Conservation (phyloP, 2,329 filamentous ascomycete species). For the Ophiocordyceps australis region DNA sequence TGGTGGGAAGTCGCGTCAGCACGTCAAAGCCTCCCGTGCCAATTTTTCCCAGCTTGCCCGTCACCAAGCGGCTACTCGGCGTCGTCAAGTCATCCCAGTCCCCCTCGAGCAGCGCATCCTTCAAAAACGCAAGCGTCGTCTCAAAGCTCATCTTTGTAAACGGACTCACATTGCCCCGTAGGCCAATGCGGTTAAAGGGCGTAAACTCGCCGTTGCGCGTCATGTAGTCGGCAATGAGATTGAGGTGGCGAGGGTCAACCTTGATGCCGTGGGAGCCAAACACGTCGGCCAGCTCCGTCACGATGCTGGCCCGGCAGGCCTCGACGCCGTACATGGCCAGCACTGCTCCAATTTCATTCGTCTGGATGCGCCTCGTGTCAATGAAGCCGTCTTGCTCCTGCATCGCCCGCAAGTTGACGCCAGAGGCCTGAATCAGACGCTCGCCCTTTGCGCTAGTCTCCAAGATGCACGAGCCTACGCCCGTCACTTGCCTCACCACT, state of each 20-base stretch:
- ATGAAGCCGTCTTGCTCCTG: slow-evolving; percentile 73
- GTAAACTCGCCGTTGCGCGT: slow-evolving; percentile 81
- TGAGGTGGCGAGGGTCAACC: slow-evolving; percentile 83
- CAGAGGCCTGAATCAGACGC: slow-evolving; percentile 56
- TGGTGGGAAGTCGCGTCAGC: slow-evolving; percentile 40
- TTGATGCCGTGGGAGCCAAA: slow-evolving; percentile 84
- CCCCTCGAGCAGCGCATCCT: slow-evolving; percentile 76
- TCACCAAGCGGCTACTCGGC: slow-evolving; percentile 75
- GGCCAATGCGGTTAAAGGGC: slow-evolving; percentile 80
- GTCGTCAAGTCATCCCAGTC: slow-evolving; percentile 80
- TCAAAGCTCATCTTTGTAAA: slow-evolving; percentile 99
- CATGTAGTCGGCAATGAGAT: slow-evolving; percentile 95
- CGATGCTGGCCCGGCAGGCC: slow-evolving; percentile 73
- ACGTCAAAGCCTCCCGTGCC: slow-evolving; percentile 92
- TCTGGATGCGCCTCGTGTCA: slow-evolving; percentile 70
- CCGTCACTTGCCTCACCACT: slow-evolving; percentile 72
- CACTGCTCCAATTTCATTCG: slow-evolving; percentile 83
- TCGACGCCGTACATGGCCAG: slow-evolving; percentile 82
- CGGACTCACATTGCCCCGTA: slow-evolving; percentile 69
- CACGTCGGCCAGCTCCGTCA: slow-evolving; percentile 68
- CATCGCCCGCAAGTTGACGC: slow-evolving; percentile 82
- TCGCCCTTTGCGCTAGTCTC: slow-evolving; percentile 34
- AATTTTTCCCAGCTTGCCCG: slow-evolving; percentile 64
- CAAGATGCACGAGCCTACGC: slow-evolving; percentile 54
- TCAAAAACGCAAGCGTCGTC: slow-evolving; percentile 85